Evolutionary conservation across 768 basidiomycete genomes (phyloP), one percentile per base, ranked within the genome.

Genomic region (Steccherinum ochraceum): DNA sequence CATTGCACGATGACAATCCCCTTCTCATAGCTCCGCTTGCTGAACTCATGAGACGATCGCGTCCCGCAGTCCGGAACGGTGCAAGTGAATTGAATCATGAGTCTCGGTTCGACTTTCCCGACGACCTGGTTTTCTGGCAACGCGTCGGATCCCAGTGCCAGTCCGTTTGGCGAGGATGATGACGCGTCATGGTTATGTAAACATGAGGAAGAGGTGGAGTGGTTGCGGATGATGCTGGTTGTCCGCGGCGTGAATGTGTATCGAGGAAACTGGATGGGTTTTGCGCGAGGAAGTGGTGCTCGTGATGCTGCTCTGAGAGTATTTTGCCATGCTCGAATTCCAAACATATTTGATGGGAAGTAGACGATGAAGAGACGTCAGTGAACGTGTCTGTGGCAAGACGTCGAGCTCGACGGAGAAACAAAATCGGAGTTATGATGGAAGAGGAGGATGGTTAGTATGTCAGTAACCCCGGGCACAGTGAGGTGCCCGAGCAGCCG

Each of bases 1-100:
- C 95, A 99, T 63, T 93, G 80, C 1, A 96, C 80, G 23, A 99
- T 72, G 2, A 98, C 94, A 47, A 97, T 83, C 0, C 95, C 95
- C 42, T 76, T 79, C 63, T 87, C 79, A 67, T 99, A 99, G 18
- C 90, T 80, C 42, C 82, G 77, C 63, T 82, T 86, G 4, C 89
- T 78, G 65, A 98, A 97, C 54, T 88, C 78, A 60, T 97, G 94
- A 4, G 89, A 84, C 7, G 91, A 94, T 2, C 95, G 84, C 53
- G 79, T 77, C 10, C 75, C 75, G 59, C 94, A 97, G 1, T 73
- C 73, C 4, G 73, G 59, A 3, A 81, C 93, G 1, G 89, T 89
- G 66, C 93, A 95, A 3, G 93, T 95, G 60, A 94, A 92, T 0
- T 86, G 87, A 35, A 95, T 72, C 3, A 81, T 81, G 23, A 93